Percentiles rank a stretch among this genome's conserved stretches.
These are phyloP conservation scores for Ustilago shanxiensis DNA, from an alignment of 1,284 basidiomycete genomes.

Conservation along the genomic window DNA sequence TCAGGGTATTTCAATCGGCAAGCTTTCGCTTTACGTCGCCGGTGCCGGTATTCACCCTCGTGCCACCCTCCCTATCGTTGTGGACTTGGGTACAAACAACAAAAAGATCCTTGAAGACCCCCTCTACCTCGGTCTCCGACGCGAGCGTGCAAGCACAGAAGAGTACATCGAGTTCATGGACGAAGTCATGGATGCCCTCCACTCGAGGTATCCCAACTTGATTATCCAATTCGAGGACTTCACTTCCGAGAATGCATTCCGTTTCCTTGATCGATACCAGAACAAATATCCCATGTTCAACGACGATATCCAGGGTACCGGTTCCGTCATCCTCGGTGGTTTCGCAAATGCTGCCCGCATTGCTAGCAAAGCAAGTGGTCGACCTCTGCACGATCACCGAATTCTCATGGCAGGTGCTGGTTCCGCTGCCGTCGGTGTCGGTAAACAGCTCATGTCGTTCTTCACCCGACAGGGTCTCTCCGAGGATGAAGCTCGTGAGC, in stretches of 20 bases:
- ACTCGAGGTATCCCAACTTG: slow-evolving; percentile 76
- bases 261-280: slow-evolving; percentile 66
- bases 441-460: slow-evolving; percentile 68
- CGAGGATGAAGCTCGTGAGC: slow-evolving; percentile 62
- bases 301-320: slow-evolving; percentile 81
- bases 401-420: slow-evolving; percentile 93
- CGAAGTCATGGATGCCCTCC: slow-evolving; percentile 84
- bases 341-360: slow-evolving; percentile 89
- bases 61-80: slow-evolving; percentile 85
- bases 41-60: slow-evolving; percentile 88
- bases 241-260: slow-evolving; percentile 68
- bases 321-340: slow-evolving; percentile 84
- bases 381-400: slow-evolving; percentile 80
- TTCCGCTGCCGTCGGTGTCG: slow-evolving; percentile 82
- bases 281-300: slow-evolving; percentile 73
- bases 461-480: slow-evolving; percentile 64
- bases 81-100: slow-evolving; percentile 83
- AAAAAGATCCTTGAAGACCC: slow-evolving; percentile 85
- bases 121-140: slow-evolving; percentile 83
- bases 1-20: slow-evolving; percentile 93
- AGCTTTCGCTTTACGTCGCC: slow-evolving; percentile 90
- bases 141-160: slow-evolving; percentile 68
- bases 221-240: slow-evolving; percentile 86
- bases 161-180: slow-evolving; percentile 81
- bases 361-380: slow-evolving; percentile 79